phyloP scores from a whole-genome alignment of 371 early-diverging fungal species.

The Rhizopus arrhizus region DNA sequence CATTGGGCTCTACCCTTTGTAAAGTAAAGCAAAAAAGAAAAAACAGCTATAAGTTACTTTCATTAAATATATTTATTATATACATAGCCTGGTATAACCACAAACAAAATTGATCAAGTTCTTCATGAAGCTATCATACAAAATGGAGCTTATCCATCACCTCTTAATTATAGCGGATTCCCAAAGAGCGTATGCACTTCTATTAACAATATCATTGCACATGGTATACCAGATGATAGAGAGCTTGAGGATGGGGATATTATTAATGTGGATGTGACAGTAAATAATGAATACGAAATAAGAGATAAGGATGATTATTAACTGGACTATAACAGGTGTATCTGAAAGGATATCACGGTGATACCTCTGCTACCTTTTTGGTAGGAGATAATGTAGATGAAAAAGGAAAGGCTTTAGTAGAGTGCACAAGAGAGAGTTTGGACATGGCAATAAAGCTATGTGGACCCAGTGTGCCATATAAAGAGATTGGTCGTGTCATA shows the following conservation, averaged over 20 bases:
- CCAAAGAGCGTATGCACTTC: constrained; percentile 85
- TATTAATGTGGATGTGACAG: constrained; percentile 84
- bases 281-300: constrained; percentile 23
- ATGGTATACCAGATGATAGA: constrained; percentile 88
- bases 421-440: constrained; percentile 71
- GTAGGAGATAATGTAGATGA: constrained; percentile 79
- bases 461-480: constrained; percentile 75
- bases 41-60: neutral
- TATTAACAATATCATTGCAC: constrained; percentile 88
- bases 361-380: constrained; percentile 81
- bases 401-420: constrained; percentile 63
- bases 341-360: constrained; percentile 81
- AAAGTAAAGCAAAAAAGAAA: constrained; percentile 30
- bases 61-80: neutral
- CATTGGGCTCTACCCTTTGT: constrained; percentile 42
- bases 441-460: constrained; percentile 75
- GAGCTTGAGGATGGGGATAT: constrained; percentile 81
- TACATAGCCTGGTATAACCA: constrained; percentile 66
- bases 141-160: constrained; percentile 82
- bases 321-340: constrained; percentile 53
- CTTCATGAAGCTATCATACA: constrained; percentile 73
- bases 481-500: constrained; percentile 75
- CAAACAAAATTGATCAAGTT: constrained; percentile 72
- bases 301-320: neutral
- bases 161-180: constrained; percentile 82